Evolutionary conservation across 108 stramenopile species (phyloP).

Genomic region (Nitzschia sp.): DNA sequence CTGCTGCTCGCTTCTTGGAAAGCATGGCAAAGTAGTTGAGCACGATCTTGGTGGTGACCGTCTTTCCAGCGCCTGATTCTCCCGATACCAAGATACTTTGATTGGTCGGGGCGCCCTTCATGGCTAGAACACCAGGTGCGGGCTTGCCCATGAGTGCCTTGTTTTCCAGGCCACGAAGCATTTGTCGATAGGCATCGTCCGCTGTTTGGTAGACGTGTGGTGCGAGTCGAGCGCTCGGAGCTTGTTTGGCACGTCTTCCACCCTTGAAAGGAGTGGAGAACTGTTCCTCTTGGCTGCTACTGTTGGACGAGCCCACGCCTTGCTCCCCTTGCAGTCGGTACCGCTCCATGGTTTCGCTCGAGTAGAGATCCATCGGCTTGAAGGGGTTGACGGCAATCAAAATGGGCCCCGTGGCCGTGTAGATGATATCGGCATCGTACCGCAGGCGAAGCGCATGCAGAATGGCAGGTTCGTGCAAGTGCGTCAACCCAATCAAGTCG

Average conservation of each 20-base stretch:
- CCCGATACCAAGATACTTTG: constrained; percentile 94
- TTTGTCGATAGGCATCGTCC: constrained; percentile 93
- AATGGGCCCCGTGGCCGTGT: constrained; percentile 91
- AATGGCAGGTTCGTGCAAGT: constrained; percentile 87
- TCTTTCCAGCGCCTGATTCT: constrained; percentile 96
- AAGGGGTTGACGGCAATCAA: constrained; percentile 95
- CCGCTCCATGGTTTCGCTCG: constrained; percentile 69
- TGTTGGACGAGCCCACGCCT: constrained; percentile 20
- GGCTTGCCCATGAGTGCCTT: constrained; percentile 45
- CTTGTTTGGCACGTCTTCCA: constrained; percentile 18
- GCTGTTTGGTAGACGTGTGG: constrained; percentile 95
- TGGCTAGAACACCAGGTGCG: not conserved
- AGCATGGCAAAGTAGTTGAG: constrained; percentile 90
- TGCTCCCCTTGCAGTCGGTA: constrained; percentile 76
- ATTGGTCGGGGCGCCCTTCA: constrained; percentile 42
- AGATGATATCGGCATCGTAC: constrained; percentile 84
- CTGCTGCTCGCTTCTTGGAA: constrained; percentile 49
- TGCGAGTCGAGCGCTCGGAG: constrained; percentile 40
- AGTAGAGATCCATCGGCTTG: constrained; percentile 88
- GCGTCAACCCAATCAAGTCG: constrained; percentile 82
- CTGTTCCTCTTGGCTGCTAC: not conserved
- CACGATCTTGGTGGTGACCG: constrained; percentile 96
- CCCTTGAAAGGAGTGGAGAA: constrained; percentile 49
- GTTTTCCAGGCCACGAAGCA: constrained; percentile 88
- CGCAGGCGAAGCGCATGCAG: constrained; percentile 75